phyloP scores from a whole-genome alignment of 2,329 filamentous ascomycete genomes.

The Ophiostoma quercus region DNA sequence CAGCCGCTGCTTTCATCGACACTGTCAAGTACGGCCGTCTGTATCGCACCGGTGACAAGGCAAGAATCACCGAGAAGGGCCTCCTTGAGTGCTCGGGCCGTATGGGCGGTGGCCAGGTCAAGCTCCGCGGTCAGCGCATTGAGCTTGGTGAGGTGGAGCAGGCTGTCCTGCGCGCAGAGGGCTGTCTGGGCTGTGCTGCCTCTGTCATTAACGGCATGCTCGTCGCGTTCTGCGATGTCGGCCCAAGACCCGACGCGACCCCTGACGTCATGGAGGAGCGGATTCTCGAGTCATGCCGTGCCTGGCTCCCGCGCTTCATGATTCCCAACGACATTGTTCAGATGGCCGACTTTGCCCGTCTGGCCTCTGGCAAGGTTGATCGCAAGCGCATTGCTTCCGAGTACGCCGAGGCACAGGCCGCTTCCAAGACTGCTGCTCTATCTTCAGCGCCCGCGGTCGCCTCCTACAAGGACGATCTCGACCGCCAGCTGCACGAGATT shows the following conservation, averaged over 20 bases:
- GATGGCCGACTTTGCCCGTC: conserved; percentile 60
- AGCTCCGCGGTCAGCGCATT: conserved; percentile 76
- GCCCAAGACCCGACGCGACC: conserved; percentile 27
- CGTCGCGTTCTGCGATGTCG: conserved; percentile 64
- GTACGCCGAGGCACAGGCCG: conserved; percentile 37
- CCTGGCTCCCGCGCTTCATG: conserved; percentile 81
- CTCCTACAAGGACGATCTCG: conserved; percentile 32
- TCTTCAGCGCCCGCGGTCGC: conserved; percentile 16
- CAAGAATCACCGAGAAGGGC: conserved; percentile 60
- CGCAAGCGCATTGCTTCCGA: conserved; percentile 56
- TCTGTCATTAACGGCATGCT: conserved; percentile 62
- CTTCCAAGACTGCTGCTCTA: neutral
- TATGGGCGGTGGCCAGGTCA: conserved; percentile 75
- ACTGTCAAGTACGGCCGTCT: conserved; percentile 58
- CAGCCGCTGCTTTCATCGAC: conserved; percentile 62
- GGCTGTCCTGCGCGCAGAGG: conserved; percentile 54
- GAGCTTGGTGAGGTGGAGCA: conserved; percentile 76
- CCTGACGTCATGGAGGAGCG: conserved; percentile 35
- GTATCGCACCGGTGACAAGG: conserved; percentile 84
- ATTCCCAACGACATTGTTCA: conserved; percentile 67
- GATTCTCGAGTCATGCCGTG: conserved; percentile 57
- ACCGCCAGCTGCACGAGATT: conserved; percentile 35
- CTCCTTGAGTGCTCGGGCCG: conserved; percentile 78
- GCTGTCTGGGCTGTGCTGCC: conserved; percentile 61
- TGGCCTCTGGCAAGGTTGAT: conserved; percentile 81